Evolutionary conservation across 2,329 filamentous ascomycete species (phyloP).

Genomic region (Orbilia ellipsospora): DNA sequence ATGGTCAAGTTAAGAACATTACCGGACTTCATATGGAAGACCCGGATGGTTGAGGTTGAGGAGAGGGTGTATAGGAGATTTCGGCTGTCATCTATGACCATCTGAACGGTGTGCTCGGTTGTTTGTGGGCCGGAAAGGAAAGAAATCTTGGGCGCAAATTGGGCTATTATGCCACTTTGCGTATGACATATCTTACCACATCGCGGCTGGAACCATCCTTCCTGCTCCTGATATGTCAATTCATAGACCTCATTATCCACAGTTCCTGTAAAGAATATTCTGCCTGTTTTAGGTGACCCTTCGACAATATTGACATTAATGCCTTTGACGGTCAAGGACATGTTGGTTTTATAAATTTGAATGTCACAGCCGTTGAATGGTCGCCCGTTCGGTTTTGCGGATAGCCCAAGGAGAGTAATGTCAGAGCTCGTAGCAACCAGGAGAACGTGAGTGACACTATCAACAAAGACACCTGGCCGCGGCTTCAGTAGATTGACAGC

Average conservation of each 20-base stretch:
- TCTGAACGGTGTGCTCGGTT: constrained; percentile 76
- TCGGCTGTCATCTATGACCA: constrained; percentile 87
- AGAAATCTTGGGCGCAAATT: constrained; percentile 68
- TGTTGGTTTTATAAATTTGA: constrained; percentile 86
- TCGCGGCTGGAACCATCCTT: constrained; percentile 92
- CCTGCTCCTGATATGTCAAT: constrained; percentile 94
- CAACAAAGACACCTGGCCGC: constrained; percentile 86
- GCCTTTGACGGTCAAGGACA: constrained; percentile 80
- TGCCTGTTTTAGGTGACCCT: constrained; percentile 79
- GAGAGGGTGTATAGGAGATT: constrained; percentile 92
- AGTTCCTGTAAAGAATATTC: constrained; percentile 90
- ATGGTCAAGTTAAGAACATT: constrained; percentile 68
- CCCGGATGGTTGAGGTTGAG: constrained; percentile 85
- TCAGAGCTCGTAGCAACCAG: constrained; percentile 88
- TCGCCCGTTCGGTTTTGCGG: constrained; percentile 71
- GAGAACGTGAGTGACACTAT: constrained; percentile 84
- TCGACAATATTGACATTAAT: constrained; percentile 81
- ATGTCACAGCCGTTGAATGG: constrained; percentile 74
- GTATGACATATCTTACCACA: constrained; percentile 92
- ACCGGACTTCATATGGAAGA: constrained; percentile 82
- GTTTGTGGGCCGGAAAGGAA: constrained; percentile 66
- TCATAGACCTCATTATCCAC: constrained; percentile 90
- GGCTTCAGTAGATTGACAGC: constrained; percentile 89
- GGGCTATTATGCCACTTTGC: constrained; percentile 73
- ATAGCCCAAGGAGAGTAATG: constrained; percentile 87